Base-by-base conservation (phyloP, 2,329 filamentous ascomycete species). In the Fusarium equiseti region DNA sequence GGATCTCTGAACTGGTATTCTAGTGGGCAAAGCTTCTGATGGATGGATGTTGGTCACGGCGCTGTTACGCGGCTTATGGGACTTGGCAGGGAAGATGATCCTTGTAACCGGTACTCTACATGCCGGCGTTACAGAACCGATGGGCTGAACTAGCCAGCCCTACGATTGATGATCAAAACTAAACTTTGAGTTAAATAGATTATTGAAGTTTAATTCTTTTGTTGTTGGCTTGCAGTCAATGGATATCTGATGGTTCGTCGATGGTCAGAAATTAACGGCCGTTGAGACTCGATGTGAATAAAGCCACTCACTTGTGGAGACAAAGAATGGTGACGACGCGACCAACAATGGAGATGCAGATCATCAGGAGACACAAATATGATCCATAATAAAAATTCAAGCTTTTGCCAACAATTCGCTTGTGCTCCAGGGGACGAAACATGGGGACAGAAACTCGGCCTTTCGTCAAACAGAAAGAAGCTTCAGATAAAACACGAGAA, bases 371-470 rank as follows among this genome's bases (percentile, higher is more conserved):
- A 18, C 8, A 38, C 27, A 24, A 29, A 31, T 32, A 12, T 11
- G 54, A 16, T 57, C 54, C 54, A 57, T 57, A 57, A 57, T 38
- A 57, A 50, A 40, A 18, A 50, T 50, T 50, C 54, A 57, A 57
- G 54, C 54, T 57, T 57, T 57, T 57, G 50, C 50, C 50, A 52
- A 52, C 32, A 52, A 42, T 52, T 52, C 50, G 50, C 50, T 52
- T 52, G 24, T 42, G 7, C 35, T 24, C 20, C 32, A 52, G 32
- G 50, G 50, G 18, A 27, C 32, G 50, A 52, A 52, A 52, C 22
- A 52, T 52, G 50, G 50, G 32, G 32, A 42, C n/a, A 38, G 35
- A 38, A 10, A 38, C 32, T 16, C 13, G 12, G 38, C 4, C 26
- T 27, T 27, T 26, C 26, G 2, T 27, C 26, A 40, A n/a, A 20